A percentile compares a stretch with the other conserved stretches of the same genome.
Conservation (phyloP, 2,329 filamentous ascomycete genomes). For the Fusarium sp. region DNA sequence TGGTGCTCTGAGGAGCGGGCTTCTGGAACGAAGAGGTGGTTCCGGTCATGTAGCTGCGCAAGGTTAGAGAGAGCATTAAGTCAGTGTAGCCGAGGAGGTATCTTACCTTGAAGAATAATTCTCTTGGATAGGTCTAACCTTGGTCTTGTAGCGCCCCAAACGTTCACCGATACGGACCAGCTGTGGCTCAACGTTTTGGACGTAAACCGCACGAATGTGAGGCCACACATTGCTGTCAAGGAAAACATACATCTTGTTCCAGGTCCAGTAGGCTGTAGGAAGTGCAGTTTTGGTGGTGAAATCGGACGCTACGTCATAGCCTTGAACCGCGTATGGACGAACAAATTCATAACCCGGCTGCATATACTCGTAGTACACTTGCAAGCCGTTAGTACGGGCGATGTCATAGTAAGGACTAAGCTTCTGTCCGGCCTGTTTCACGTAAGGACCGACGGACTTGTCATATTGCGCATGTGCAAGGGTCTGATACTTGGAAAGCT, state of each 20-base stretch:
- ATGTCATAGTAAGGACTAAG: slow-evolving; percentile 78
- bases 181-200: slow-evolving; percentile 94
- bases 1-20: slow-evolving; percentile 46
- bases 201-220: slow-evolving; percentile 79
- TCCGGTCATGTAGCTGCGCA: slow-evolving; percentile 33
- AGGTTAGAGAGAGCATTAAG: slow-evolving; percentile 10
- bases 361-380: slow-evolving; percentile 76
- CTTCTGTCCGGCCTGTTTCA: slow-evolving; percentile 66
- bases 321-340: slow-evolving; percentile 75
- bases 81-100: not conserved
- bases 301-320: slow-evolving; percentile 71
- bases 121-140: slow-evolving; percentile 46
- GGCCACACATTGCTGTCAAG: slow-evolving; percentile 83
- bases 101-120: slow-evolving; percentile 29
- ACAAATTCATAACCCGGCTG: slow-evolving; percentile 79
- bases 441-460: slow-evolving; percentile 74
- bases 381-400: slow-evolving; percentile 67
- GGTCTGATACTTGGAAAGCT: slow-evolving; percentile 70
- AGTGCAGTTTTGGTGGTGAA: slow-evolving; percentile 75
- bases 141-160: slow-evolving; percentile 74
- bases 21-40: slow-evolving; percentile 48
- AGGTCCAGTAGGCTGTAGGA: slow-evolving; percentile 75
- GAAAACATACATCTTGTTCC: slow-evolving; percentile 74
- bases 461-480: slow-evolving; percentile 74
- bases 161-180: slow-evolving; percentile 90